Conservation (phyloP, 1,139 yeast species). For the Spencermartinsiella ligniputridi region DNA sequence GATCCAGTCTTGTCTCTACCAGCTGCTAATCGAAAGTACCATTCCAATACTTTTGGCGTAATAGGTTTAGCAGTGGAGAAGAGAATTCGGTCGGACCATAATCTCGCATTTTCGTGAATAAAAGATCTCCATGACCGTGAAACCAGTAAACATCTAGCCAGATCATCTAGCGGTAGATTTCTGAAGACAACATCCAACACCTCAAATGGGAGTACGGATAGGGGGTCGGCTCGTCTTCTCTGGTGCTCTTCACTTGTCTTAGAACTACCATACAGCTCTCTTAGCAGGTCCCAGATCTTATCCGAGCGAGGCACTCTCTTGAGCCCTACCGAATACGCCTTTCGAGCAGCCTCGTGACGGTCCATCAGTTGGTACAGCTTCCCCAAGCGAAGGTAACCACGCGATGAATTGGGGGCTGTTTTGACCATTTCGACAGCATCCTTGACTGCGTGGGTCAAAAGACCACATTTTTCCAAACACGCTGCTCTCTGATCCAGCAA, state of each 20-base stretch:
- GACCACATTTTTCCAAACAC: background rate
- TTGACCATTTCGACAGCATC: background rate
- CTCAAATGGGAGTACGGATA: background rate
- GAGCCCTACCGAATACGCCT: background rate
- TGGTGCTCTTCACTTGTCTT: background rate
- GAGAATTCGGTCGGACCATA: background rate
- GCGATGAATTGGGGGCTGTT: background rate
- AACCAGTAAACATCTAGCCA: background rate
- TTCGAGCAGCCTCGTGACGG: background rate
- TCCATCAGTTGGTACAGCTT: background rate
- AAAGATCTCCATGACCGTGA: background rate
- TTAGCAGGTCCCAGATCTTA: background rate
- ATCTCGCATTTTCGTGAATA: background rate
- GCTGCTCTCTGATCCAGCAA: conserved; percentile 1
- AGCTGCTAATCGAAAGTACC: background rate
- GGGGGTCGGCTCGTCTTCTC: background rate
- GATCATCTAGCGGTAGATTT: background rate
- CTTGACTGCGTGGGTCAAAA: background rate
- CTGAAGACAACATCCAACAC: background rate
- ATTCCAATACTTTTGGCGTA: background rate
- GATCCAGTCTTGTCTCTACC: background rate
- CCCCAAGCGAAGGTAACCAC: background rate
- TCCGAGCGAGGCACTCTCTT: background rate
- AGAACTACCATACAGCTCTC: background rate
- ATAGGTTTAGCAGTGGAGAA: background rate